phyloP scores from a whole-genome alignment of 164 flowering plant species.

The Nymphaea colorata region DNA sequence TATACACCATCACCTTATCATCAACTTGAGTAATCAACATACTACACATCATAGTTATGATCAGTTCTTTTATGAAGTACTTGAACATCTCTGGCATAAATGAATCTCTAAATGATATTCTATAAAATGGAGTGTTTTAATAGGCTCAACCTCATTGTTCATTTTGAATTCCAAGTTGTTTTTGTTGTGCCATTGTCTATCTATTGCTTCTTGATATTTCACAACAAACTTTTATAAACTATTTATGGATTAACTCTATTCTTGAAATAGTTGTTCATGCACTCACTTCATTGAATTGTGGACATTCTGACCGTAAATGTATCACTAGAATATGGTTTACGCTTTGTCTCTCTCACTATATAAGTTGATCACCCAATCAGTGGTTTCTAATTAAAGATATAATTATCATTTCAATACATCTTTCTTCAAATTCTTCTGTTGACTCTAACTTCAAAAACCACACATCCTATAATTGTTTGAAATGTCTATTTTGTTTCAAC shows the following conservation, averaged over 20 bases:
- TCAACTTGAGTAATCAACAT: background rate
- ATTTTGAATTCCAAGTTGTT: background rate
- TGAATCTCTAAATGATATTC: background rate
- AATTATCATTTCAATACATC: background rate
- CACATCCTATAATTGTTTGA: background rate
- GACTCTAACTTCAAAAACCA: background rate
- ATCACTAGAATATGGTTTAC: background rate
- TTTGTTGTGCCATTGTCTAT: background rate
- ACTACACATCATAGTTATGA: background rate
- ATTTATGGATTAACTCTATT: background rate
- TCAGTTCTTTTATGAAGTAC: background rate
- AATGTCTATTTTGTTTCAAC: too few species aligned
- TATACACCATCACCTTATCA: background rate
- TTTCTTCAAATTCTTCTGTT: too few species aligned
- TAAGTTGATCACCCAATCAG: background rate
- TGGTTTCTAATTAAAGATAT: too few species aligned
- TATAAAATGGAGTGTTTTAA: background rate
- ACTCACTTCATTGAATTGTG: background rate
- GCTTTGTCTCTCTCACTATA: background rate
- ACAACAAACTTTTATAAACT: background rate
- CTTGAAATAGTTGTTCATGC: slow-evolving; percentile 1
- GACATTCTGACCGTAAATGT: background rate
- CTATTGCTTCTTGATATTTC: background rate
- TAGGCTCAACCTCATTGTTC: background rate
- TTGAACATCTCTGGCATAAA: background rate